phyloP scores from a whole-genome alignment of 768 basidiomycete species.

The Podaxis pistillaris region DNA sequence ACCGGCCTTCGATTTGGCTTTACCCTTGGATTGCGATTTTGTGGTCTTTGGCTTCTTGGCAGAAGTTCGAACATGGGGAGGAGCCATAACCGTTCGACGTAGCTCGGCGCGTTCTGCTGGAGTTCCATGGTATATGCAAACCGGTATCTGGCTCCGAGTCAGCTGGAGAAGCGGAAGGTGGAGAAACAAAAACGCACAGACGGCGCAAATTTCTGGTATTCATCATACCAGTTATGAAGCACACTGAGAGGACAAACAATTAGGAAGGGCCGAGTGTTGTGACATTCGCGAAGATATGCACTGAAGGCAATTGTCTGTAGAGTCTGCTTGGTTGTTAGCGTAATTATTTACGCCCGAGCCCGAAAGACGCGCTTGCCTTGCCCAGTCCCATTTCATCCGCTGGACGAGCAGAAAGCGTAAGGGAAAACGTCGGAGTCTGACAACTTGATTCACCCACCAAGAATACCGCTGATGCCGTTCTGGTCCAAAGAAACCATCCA shows the following conservation, averaged over 20 bases:
- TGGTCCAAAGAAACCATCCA: conserved; percentile 92
- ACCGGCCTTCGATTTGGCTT: conserved; percentile 21
- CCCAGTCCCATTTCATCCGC: conserved; percentile 97
- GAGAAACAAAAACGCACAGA: conserved; percentile 30
- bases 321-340: conserved; percentile 49
- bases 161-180: not conserved
- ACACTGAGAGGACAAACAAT: conserved; percentile 94
- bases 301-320: conserved; percentile 94
- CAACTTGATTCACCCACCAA: conserved; percentile 45
- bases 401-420: conserved; percentile 19
- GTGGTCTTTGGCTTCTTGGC: conserved; percentile 16
- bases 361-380: conserved; percentile 39
- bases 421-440: not conserved
- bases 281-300: conserved; percentile 79
- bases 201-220: conserved; percentile 85
- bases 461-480: conserved; percentile 80
- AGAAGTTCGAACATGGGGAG: conserved; percentile 19
- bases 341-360: not conserved
- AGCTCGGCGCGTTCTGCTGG: conserved; percentile 80
- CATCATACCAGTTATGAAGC: conserved; percentile 86
- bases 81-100: conserved; percentile 58
- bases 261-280: conserved; percentile 73
- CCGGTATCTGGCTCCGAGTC: conserved; percentile 63
- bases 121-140: conserved; percentile 88
- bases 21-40: conserved; percentile 15